Evolutionary conservation across 2,329 filamentous ascomycete genomes (phyloP).

Genomic region (Talaromyces rugulosus): DNA sequence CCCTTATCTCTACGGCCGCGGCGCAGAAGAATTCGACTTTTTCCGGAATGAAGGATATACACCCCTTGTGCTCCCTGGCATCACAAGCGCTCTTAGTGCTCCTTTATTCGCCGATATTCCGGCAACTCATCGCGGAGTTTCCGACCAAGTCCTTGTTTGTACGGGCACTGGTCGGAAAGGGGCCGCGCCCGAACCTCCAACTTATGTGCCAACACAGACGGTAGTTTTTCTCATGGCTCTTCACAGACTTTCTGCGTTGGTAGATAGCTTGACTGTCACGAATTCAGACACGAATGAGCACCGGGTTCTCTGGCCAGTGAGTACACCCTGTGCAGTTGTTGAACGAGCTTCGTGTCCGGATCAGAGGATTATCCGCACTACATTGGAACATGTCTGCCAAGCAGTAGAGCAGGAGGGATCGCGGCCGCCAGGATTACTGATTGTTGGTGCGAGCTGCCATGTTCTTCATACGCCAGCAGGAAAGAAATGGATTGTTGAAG

Average conservation of each 20-base stretch:
- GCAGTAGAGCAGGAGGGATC: constrained; percentile 88
- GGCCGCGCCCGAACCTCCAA: constrained; percentile 72
- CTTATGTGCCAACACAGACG: constrained; percentile 70
- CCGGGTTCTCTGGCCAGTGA: constrained; percentile 57
- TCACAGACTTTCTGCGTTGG: constrained; percentile 72
- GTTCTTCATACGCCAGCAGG: constrained; percentile 61
- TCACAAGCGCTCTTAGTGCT: constrained; percentile 82
- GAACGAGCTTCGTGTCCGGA: constrained; percentile 92
- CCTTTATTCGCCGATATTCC: constrained; percentile 87
- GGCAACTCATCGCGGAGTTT: constrained; percentile 80
- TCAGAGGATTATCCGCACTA: constrained; percentile 87
- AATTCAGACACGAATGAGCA: neutral
- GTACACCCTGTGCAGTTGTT: constrained; percentile 87
- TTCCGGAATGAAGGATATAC: constrained; percentile 70
- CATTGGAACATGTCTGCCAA: constrained; percentile 69
- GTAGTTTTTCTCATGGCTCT: constrained; percentile 94
- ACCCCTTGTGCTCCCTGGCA: constrained; percentile 75
- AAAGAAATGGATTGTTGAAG: constrained; percentile 77
- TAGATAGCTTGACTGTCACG: constrained; percentile 60
- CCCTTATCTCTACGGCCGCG: constrained; percentile 91
- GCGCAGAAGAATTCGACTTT: constrained; percentile 85
- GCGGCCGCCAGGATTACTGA: constrained; percentile 79
- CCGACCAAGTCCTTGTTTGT: constrained; percentile 92
- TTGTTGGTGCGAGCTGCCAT: constrained; percentile 79
- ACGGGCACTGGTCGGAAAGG: constrained; percentile 94